Base-by-base conservation (phyloP, 1,284 basidiomycete genomes). In the Moesziomyces globuligerus region DNA sequence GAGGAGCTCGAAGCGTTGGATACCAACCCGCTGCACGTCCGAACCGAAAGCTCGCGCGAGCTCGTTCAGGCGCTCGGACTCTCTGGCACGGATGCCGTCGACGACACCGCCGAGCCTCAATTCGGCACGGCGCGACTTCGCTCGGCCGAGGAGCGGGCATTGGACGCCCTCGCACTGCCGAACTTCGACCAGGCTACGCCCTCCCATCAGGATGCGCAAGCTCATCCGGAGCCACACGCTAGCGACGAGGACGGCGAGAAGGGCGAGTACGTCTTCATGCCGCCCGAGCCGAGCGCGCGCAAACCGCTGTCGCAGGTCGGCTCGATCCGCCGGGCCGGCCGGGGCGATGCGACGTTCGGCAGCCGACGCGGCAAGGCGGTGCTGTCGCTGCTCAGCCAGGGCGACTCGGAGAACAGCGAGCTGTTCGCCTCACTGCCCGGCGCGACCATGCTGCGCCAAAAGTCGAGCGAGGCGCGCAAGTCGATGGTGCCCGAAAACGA, bases 281-380 rank as follows among this genome's bases (percentile, higher is more conserved):
- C 37, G 3, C 59, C 60, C 21, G 48, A 48, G 7, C 3, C 26
- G 3, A 29, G 24, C 5, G 15, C 42, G 11, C 43, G 41, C 20
- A 23, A 36, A 13, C 32, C 46, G 1, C 6, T 36, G 11, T 18
- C 29, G 6, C 53, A 25, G 20, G 29, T 42, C 26, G 43, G 42
- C 26, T 60, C 56, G 7, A 53, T 70, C 42, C 55, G 66, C 17
- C 42, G 52, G 40, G 48, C 37, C 4, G 38, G 37, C 17, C 26
- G 48, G 20, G 45, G 44, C 42, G 57, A 67, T 48, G 69, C 58
- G 17, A 72, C 69, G 1, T 64, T 67, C 26, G 69, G 69, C 25
- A 67, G 62, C 48, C 67, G 62, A 34, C 64, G 69, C 8, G 64
- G 69, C 34, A 72, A 72, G 48, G 67, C 57, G 13, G 41, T 66